A percentile compares a stretch with the other conserved stretches of the same genome.
Conservation (phyloP, 257 asterid genomes). For the Solanum bukasovii region DNA sequence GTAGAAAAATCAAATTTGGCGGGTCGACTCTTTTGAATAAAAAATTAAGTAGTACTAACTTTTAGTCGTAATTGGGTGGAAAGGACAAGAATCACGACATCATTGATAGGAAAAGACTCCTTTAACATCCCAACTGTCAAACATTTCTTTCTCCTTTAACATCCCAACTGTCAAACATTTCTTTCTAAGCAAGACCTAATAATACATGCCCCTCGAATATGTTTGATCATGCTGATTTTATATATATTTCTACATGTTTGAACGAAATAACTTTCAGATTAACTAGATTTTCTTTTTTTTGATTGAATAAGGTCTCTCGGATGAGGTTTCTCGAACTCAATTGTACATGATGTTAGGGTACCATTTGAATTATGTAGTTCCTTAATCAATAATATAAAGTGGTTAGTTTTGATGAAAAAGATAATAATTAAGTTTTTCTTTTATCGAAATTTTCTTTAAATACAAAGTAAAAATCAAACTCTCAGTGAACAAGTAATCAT, state of each 20-base stretch:
- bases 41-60: neutral
- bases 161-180: neutral
- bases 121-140: too few species aligned
- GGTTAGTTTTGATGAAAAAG: neutral
- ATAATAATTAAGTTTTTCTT: too few species aligned
- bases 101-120: too few species aligned
- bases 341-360: neutral
- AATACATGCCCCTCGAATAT: neutral
- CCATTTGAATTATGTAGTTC: neutral
- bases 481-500: neutral
- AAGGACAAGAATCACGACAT: neutral
- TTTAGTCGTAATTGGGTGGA: neutral
- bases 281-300: too few species aligned
- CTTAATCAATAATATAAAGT: too few species aligned
- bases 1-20: slow-evolving; percentile 1
- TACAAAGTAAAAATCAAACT: neutral
- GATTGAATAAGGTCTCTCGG: neutral
- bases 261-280: accelerated
- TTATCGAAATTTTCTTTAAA: neutral
- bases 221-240: too few species aligned
- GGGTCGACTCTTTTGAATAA: neutral
- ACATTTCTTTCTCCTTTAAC: too few species aligned
- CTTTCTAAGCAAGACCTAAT: neutral
- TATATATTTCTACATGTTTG: too few species aligned
- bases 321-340: too few species aligned